A percentile compares a stretch with the other conserved stretches of the same genome.
These are phyloP conservation scores for Leccinellum rugosiceps DNA, from an alignment of 768 basidiomycete species.

Conservation along the genomic window DNA sequence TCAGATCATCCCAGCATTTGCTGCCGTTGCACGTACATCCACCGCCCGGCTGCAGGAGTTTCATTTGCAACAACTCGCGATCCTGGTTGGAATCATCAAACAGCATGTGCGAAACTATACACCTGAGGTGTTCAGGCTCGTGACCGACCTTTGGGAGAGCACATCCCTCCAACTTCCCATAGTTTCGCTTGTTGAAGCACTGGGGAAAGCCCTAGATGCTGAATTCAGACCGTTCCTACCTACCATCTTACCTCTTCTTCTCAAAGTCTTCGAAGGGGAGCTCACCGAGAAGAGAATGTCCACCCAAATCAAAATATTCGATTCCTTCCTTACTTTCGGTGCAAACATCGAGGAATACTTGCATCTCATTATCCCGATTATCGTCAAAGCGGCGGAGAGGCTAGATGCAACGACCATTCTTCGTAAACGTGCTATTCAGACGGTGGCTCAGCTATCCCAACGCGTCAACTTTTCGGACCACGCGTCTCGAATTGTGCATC, in stretches of 20 bases:
- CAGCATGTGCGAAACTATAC: constrained; percentile 95
- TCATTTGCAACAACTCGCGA: constrained; percentile 92
- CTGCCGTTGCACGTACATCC: constrained; percentile 79
- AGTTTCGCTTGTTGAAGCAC: constrained; percentile 87
- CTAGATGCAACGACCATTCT: constrained; percentile 68
- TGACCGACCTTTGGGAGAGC: constrained; percentile 91
- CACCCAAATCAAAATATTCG: constrained; percentile 88
- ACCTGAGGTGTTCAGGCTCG: constrained; percentile 76
- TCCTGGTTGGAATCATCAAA: constrained; percentile 93
- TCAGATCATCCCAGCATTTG: constrained; percentile 93
- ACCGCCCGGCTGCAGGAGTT: constrained; percentile 85
- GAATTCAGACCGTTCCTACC: constrained; percentile 98
- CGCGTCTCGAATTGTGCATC: constrained; percentile 95
- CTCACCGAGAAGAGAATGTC: constrained; percentile 71
- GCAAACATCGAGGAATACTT: constrained; percentile 97
- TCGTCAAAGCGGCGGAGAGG: constrained; percentile 88
- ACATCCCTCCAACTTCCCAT: constrained; percentile 82
- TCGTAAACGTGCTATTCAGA: constrained; percentile 86
- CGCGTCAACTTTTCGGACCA: constrained; percentile 98
- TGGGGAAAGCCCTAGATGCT: constrained; percentile 91
- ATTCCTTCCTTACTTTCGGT: constrained; percentile 93
- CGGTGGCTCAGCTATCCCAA: constrained; percentile 84
- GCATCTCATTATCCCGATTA: constrained; percentile 93
- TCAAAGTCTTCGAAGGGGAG: constrained; percentile 91
- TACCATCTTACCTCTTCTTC: constrained; percentile 79